phyloP scores from a whole-genome alignment of 78 protist genomes.

The Cavenderia fasciculata region DNA sequence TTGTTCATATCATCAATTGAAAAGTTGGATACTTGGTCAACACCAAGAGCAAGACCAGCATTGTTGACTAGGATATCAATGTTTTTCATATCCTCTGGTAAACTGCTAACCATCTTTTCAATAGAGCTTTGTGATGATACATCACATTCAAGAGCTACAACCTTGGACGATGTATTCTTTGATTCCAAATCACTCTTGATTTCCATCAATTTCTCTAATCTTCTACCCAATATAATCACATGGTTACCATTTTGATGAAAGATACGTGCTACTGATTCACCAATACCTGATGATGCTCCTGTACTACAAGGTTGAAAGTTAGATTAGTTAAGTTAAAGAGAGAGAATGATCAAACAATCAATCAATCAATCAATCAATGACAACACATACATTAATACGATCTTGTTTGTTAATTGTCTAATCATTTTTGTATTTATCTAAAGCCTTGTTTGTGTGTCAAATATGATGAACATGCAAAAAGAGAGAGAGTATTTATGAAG shows the following conservation, averaged over 20 bases:
- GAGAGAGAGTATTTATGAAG: no score
- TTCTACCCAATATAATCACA: slow-evolving; percentile 79
- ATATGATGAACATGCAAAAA: no score
- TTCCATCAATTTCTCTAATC: slow-evolving; percentile 67
- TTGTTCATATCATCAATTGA: slow-evolving; percentile 6
- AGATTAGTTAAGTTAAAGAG: no score
- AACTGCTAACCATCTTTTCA: slow-evolving; percentile 15
- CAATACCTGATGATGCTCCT: slow-evolving; percentile 86
- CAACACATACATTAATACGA: slow-evolving; percentile 52
- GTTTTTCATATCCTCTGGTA: slow-evolving; percentile 44
- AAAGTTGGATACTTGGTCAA: slow-evolving; percentile 12
- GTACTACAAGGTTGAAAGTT: slow-evolving; percentile 26
- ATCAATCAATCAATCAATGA: not conserved
- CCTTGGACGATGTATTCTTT: not conserved
- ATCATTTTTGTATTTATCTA: slow-evolving; percentile 59
- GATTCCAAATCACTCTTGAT: slow-evolving; percentile 9
- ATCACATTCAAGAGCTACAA: slow-evolving; percentile 49
- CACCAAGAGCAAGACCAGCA: slow-evolving; percentile 82
- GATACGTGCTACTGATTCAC: slow-evolving; percentile 74
- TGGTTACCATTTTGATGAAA: slow-evolving; percentile 67
- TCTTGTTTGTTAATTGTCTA: slow-evolving; percentile 57
- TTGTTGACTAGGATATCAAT: slow-evolving; percentile 79
- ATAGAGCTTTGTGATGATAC: slow-evolving; percentile 43
- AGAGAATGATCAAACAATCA: not conserved
- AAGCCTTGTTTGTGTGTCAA: no score